Evolutionary conservation across 1,139 yeast genomes (phyloP).

Genomic region (Suhomyces chickasaworum): DNA sequence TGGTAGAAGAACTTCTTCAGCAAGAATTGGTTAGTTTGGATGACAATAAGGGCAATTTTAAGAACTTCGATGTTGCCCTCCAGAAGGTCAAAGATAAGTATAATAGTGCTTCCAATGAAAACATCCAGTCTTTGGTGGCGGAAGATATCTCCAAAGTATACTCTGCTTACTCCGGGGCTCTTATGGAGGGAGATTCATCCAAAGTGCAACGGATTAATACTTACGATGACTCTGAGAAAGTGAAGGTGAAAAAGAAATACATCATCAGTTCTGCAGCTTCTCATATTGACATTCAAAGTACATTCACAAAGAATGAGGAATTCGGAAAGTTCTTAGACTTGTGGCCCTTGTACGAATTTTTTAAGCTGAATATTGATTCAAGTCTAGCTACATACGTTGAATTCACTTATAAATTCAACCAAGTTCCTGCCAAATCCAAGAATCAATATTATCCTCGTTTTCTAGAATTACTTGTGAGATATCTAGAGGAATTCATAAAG

Average conservation of each 20-base stretch:
- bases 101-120: constrained; percentile 16
- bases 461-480: constrained; percentile 1
- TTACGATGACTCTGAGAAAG: constrained; percentile 21
- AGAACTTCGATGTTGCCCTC: constrained; percentile 46
- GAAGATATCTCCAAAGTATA: constrained; percentile 39
- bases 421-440: constrained; percentile 33
- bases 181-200: constrained; percentile 9
- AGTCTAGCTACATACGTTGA: constrained; percentile 46
- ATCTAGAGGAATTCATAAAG: constrained; percentile 36
- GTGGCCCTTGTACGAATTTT: constrained; percentile 47
- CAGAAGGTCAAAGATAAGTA: constrained; percentile 33
- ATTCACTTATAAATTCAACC: constrained; percentile 50
- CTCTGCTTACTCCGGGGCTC: constrained; percentile 38
- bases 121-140: constrained; percentile 18
- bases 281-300: constrained; percentile 46
- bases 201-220: constrained; percentile 10
- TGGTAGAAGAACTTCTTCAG: constrained; percentile 19
- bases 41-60: constrained; percentile 34
- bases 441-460: constrained; percentile 34
- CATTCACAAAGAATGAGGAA: constrained; percentile 62
- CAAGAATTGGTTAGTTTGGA: constrained; percentile 27
- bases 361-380: constrained; percentile 46
- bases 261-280: constrained; percentile 52
- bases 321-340: constrained; percentile 71
- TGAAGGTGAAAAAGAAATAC: constrained; percentile 37